Evolutionary conservation across 768 basidiomycete genomes (phyloP).

Genomic region (Lactarius tabidus): DNA sequence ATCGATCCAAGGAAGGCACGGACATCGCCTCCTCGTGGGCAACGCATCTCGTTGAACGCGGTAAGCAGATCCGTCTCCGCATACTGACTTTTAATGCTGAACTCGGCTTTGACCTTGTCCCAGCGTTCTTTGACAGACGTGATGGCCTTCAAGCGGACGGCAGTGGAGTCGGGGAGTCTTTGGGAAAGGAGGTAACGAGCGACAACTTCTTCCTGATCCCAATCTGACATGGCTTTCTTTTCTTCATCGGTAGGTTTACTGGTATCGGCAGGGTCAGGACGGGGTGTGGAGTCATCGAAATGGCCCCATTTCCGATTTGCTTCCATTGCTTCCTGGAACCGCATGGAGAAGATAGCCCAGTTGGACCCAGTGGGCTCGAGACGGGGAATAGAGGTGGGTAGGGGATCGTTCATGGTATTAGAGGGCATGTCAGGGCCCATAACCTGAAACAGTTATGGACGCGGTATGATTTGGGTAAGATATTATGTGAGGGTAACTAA

Average conservation of each 20-base stretch:
- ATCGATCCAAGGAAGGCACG: not conserved
- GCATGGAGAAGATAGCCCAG: not conserved
- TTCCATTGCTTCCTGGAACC: not conserved
- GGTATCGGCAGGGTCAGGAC: not conserved
- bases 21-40: not conserved
- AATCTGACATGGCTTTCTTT: not conserved
- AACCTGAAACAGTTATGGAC: not conserved
- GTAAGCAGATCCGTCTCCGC: not conserved
- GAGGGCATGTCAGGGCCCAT: not conserved
- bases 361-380: not conserved
- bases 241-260: not conserved
- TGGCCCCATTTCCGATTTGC: not conserved
- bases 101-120: not conserved
- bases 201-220: not conserved
- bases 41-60: not conserved
- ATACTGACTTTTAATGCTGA: not conserved
- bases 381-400: not conserved
- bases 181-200: not conserved
- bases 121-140: not conserved
- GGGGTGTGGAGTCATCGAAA: not conserved
- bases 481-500: too few species aligned
- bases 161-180: not conserved
- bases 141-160: not conserved
- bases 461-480: too few species aligned
- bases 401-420: not conserved